These are phyloP conservation scores for Adansonia gregorii DNA, from an alignment of 441 rosid species.

Conservation along the genomic window DNA sequence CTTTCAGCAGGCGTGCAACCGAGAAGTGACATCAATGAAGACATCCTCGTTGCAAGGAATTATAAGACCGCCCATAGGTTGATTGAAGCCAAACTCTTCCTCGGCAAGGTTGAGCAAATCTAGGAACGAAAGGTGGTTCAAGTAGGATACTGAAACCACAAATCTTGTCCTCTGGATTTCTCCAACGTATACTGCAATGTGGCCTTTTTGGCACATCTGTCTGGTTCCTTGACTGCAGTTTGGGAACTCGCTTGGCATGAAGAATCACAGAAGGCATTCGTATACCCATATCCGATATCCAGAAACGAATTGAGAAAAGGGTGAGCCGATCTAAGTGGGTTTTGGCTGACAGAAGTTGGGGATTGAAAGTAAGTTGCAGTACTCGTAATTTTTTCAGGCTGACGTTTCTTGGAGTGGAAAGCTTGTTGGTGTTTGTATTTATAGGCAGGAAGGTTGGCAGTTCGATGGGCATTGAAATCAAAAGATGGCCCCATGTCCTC, in stretches of 20 bases:
- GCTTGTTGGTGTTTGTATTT: not conserved
- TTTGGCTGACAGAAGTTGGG: not conserved
- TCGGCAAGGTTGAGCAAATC: slow-evolving; percentile 31
- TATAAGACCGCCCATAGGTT: slow-evolving; percentile 44
- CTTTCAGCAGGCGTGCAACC: too few species aligned
- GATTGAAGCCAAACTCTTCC: slow-evolving; percentile 34
- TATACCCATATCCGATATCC: slow-evolving; percentile 33
- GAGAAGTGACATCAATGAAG: too few species aligned
- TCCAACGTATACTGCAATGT: slow-evolving; percentile 41
- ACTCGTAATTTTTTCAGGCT: too few species aligned
- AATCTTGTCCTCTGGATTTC: slow-evolving; percentile 34
- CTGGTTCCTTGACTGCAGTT: slow-evolving; percentile 26
- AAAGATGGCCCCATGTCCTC: not conserved
- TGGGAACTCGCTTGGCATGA: slow-evolving; percentile 35
- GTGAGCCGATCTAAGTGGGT: not conserved
- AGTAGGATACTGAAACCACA: slow-evolving; percentile 32
- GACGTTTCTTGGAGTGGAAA: not conserved
- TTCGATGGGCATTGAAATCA: not conserved
- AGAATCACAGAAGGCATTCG: slow-evolving; percentile 31
- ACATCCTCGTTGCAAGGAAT: slow-evolving; percentile 18
- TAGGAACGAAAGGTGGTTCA: slow-evolving; percentile 43
- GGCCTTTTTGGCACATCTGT: slow-evolving; percentile 37
- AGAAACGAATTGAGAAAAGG: not conserved
- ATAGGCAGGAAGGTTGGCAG: not conserved
- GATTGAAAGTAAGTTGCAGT: too few species aligned